A percentile compares a stretch with the other conserved stretches of the same genome.
These are phyloP conservation scores for Suillus alpinus DNA, from an alignment of 768 basidiomycete genomes.

Conservation along the genomic window DNA sequence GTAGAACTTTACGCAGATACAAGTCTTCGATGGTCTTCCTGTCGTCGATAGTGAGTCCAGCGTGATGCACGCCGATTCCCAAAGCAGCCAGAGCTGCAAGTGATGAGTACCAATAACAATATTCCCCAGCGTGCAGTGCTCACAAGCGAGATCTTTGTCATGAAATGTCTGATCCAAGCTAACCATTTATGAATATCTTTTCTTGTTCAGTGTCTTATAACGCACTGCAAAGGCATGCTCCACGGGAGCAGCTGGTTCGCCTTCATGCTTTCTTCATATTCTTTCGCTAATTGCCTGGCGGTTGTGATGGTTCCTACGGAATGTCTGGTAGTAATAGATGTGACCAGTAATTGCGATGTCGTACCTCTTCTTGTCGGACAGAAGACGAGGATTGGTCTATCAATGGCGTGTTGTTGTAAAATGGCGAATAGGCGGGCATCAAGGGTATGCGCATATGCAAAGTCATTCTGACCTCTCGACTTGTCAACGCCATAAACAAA, in stretches of 20 bases:
- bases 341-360: neutral
- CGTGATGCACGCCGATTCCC: constrained; percentile 92
- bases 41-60: constrained; percentile 75
- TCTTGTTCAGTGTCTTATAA: neutral
- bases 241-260: constrained; percentile 60
- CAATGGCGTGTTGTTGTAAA: constrained; percentile 68
- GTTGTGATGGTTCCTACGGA: constrained; percentile 55
- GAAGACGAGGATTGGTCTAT: constrained; percentile 88
- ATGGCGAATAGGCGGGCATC: constrained; percentile 71
- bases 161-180: constrained; percentile 59
- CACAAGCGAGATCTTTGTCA: constrained; percentile 67
- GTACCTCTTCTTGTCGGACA: constrained; percentile 84
- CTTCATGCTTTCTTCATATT: constrained; percentile 57
- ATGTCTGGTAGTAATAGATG: neutral
- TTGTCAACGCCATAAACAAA: constrained; percentile 72
- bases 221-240: constrained; percentile 52
- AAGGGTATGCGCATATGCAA: constrained; percentile 66
- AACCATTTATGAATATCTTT: constrained; percentile 4
- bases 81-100: constrained; percentile 54
- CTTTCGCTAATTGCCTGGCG: constrained; percentile 74
- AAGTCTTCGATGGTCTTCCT: constrained; percentile 70
- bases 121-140: constrained; percentile 15
- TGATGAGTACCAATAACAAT: neutral
- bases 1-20: constrained; percentile 61
- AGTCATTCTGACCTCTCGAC: constrained; percentile 69